A percentile compares a stretch with the other conserved stretches of the same genome.
phyloP scores from a whole-genome alignment of 2,329 filamentous ascomycete genomes.

The Beauveria scarabaeidicola region DNA sequence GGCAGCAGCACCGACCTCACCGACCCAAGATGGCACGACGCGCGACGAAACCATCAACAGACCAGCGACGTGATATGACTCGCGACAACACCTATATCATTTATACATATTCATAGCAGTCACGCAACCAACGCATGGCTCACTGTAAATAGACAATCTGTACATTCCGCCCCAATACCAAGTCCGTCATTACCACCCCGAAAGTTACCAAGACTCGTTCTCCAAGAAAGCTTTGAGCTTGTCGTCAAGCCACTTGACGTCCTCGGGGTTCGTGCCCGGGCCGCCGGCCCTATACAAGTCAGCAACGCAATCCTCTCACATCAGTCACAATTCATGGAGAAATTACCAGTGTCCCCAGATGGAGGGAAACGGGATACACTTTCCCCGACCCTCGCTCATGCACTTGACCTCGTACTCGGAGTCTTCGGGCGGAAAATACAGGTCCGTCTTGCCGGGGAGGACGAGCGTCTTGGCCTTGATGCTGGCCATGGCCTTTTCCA shows the following conservation, averaged over 20 bases:
- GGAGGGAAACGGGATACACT: constrained; percentile 30
- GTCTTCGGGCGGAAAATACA: constrained; percentile 77
- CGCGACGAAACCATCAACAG: not conserved
- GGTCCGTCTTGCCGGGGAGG: constrained; percentile 62
- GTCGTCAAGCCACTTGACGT: constrained; percentile 63
- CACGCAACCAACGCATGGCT: not conserved
- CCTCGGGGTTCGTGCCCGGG: constrained; percentile 61
- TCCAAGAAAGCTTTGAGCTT: constrained; percentile 42
- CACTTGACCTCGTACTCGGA: constrained; percentile 61
- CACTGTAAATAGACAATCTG: constrained; percentile 7
- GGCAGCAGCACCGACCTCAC: not conserved
- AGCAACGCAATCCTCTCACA: not conserved
- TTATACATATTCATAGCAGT: not conserved
- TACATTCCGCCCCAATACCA: not conserved
- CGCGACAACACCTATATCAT: not conserved
- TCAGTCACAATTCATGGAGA: not conserved
- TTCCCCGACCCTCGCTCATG: constrained; percentile 27
- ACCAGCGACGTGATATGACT: not conserved
- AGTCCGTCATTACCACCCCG: not conserved
- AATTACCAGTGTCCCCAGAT: constrained; percentile 34
- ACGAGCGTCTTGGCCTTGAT: constrained; percentile 69
- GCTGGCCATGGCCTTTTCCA: constrained; percentile 54
- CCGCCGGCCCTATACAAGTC: constrained; percentile 47
- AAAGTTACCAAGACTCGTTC: constrained; percentile 11
- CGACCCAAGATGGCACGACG: not conserved